Conservation (phyloP, 2,329 filamentous ascomycete species). For the Fonsecaea multimorphosa region DNA sequence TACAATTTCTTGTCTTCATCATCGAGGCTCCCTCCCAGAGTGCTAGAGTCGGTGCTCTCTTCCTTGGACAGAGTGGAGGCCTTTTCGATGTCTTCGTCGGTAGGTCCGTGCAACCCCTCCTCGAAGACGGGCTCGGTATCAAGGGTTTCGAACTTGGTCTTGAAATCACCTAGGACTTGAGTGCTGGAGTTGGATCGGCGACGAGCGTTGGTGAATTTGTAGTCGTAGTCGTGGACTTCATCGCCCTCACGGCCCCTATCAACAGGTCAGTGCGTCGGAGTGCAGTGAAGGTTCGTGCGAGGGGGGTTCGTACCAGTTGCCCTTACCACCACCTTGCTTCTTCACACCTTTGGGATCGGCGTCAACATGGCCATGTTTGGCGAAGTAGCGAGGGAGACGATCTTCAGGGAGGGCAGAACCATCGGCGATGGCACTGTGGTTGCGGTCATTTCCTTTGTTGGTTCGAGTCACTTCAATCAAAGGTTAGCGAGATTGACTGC, state of each 20-base stretch:
- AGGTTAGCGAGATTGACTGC: neutral
- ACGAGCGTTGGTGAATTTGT: conserved; percentile 82
- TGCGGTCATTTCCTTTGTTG: conserved; percentile 92
- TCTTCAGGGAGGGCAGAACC: conserved; percentile 73
- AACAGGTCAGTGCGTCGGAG: conserved; percentile 16
- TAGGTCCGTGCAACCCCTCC: conserved; percentile 76
- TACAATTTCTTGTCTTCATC: conserved; percentile 59
- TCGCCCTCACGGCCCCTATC: conserved; percentile 81
- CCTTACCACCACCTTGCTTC: conserved; percentile 92
- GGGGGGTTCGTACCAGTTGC: conserved; percentile 77
- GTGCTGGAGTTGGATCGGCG: conserved; percentile 91
- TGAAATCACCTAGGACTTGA: conserved; percentile 77
- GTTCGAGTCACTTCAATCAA: conserved; percentile 83
- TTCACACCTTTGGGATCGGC: conserved; percentile 91
- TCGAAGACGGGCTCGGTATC: conserved; percentile 93
- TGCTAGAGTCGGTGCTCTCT: conserved; percentile 62
- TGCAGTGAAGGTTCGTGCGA: conserved; percentile 14
- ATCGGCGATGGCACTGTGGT: conserved; percentile 80
- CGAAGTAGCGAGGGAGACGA: conserved; percentile 88
- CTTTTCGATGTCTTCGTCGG: conserved; percentile 61
- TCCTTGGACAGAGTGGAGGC: conserved; percentile 53
- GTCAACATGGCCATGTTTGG: conserved; percentile 80
- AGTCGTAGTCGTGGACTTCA: conserved; percentile 82
- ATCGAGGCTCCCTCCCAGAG: conserved; percentile 61
- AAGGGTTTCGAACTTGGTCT: conserved; percentile 94